Conservation (phyloP, 2,329 filamentous ascomycete species). For the Calonectria pseudoturangicola region DNA sequence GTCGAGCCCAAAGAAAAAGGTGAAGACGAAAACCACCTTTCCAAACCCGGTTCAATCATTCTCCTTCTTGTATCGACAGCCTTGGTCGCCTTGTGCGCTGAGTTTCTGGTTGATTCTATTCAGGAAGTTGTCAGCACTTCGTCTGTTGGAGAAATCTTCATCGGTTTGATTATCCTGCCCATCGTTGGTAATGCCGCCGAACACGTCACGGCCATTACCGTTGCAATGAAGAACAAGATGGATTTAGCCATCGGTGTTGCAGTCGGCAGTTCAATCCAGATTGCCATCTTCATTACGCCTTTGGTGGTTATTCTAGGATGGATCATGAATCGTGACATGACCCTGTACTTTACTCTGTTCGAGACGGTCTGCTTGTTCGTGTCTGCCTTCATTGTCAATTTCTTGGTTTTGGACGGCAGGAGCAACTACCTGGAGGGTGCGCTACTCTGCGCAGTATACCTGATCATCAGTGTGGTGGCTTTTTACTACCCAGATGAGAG, state of each 20-base stretch:
- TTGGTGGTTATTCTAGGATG: constrained; percentile 83
- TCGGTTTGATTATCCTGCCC: constrained; percentile 82
- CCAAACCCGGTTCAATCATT: constrained; percentile 74
- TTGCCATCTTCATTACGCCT: constrained; percentile 82
- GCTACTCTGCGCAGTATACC: constrained; percentile 78
- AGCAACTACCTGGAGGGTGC: constrained; percentile 92
- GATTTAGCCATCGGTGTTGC: constrained; percentile 84
- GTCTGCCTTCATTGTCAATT: constrained; percentile 90
- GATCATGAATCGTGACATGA: constrained; percentile 81
- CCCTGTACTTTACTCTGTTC: constrained; percentile 90
- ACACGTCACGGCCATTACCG: constrained; percentile 82
- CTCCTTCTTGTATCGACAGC: constrained; percentile 78
- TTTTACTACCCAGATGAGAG: constrained; percentile 77
- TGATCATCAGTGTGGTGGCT: constrained; percentile 80
- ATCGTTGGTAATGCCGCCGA: constrained; percentile 85
- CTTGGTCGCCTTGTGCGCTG: constrained; percentile 80
- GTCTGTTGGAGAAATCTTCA: constrained; percentile 78
- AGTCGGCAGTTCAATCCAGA: constrained; percentile 82
- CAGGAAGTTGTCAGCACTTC: constrained; percentile 75
- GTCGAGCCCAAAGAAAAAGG: constrained; percentile 53
- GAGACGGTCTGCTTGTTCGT: constrained; percentile 92
- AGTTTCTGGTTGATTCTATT: constrained; percentile 82
- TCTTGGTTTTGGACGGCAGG: constrained; percentile 88
- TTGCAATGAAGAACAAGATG: constrained; percentile 85
- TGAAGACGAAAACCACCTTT: constrained; percentile 69